Percentiles rank a stretch among this genome's conserved stretches.
phyloP scores from a whole-genome alignment of 352 stramenopile species.

The Peronosclerospora sorghi region DNA sequence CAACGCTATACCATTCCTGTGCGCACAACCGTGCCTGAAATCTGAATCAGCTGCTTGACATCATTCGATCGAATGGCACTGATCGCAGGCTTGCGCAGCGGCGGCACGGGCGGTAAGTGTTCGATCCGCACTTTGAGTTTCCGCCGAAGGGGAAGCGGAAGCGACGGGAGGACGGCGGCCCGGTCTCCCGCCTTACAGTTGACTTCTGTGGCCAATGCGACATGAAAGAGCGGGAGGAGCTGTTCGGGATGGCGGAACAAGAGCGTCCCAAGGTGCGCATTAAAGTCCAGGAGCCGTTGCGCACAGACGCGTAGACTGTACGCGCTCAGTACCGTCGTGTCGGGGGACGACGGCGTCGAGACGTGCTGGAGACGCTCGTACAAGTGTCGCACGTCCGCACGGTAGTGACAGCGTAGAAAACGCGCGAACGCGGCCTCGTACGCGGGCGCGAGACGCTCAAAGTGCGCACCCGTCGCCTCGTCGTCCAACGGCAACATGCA shows the following conservation, averaged over 20 bases:
- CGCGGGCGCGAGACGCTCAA: conserved; percentile 19
- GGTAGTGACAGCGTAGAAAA: conserved; percentile 23
- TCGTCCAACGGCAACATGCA: conserved; percentile 4
- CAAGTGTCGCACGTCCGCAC: conserved; percentile 7
- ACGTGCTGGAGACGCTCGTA: conserved; percentile 5
- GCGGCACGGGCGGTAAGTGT: conserved; percentile 80
- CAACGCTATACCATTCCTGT: conserved; percentile 54
- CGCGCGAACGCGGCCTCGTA: conserved; percentile 21
- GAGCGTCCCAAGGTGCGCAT: conserved; percentile 72
- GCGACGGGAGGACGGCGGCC: conserved; percentile 16
- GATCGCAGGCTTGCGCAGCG: conserved; percentile 80
- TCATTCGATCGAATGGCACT: conserved; percentile 84
- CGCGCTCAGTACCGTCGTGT: background rate
- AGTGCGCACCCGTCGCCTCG: conserved; percentile 19
- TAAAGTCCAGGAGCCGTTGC: conserved; percentile 73
- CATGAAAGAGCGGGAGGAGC: conserved; percentile 82
- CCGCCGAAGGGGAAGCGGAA: conserved; percentile 24
- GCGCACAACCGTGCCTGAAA: conserved; percentile 84
- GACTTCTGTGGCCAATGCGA: conserved; percentile 52
- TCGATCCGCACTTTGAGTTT: conserved; percentile 85
- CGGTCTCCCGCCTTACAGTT: conserved; percentile 6
- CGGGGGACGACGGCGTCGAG: background rate
- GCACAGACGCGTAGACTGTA: conserved; percentile 51
- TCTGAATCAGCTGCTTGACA: conserved; percentile 82
- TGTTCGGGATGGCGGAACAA: conserved; percentile 83